Percentiles rank a stretch among this genome's conserved stretches.
Conservation (phyloP, 306 rosid genomes). For the Castanospermum australe region DNA sequence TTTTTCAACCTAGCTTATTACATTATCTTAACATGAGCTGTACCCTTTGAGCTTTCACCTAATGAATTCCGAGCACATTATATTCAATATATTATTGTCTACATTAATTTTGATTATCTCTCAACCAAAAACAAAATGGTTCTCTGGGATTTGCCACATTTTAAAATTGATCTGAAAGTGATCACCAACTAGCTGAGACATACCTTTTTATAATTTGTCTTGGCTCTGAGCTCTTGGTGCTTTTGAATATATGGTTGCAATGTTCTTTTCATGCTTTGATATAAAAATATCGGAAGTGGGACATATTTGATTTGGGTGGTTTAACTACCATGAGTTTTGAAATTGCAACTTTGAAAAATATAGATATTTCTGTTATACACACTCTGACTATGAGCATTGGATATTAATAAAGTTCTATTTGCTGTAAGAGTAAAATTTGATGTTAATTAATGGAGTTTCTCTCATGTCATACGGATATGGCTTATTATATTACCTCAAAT, state of each 20-base stretch:
- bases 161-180: too few species aligned
- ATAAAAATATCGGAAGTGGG: not conserved
- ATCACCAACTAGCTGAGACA: too few species aligned
- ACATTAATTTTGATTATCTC: not conserved
- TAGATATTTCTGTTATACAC: not conserved
- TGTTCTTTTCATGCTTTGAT: constrained; percentile 32
- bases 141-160: not conserved
- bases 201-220: too few species aligned
- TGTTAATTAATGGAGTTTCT: not conserved
- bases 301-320: constrained; percentile 24
- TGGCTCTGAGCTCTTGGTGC: not conserved
- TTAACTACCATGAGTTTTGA: constrained; percentile 17
- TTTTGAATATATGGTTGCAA: constrained; percentile 18
- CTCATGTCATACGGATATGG: too few species aligned
- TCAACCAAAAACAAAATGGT: too few species aligned
- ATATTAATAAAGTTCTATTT: not conserved
- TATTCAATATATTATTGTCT: not conserved
- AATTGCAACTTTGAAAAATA: not conserved
- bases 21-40: not conserved
- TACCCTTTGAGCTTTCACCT: not conserved
- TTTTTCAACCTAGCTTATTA: not conserved
- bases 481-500: too few species aligned
- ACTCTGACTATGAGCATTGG: too few species aligned
- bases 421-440: not conserved
- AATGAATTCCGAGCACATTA: not conserved